Percentiles rank a stretch among this genome's conserved stretches.
Conservation (phyloP, 1,139 yeast species). For the Pichia sp. region DNA sequence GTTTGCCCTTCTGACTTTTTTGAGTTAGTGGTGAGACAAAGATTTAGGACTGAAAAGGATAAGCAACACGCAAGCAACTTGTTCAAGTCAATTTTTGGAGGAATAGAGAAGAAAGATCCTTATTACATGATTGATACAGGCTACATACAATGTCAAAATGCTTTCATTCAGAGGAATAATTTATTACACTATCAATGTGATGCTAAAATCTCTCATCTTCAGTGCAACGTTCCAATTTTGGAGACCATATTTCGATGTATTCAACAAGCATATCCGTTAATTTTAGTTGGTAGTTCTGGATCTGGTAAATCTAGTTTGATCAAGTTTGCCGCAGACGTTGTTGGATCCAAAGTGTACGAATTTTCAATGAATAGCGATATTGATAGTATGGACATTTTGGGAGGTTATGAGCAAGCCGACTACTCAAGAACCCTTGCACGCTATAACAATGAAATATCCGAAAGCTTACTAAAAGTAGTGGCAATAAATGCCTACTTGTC, state of each 20-base stretch:
- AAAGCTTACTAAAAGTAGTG: slow-evolving; percentile 36
- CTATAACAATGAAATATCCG: slow-evolving; percentile 37
- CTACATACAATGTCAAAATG: slow-evolving; percentile 62
- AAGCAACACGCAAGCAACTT: slow-evolving; percentile 46
- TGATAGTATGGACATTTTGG: slow-evolving; percentile 93
- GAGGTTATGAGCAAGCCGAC: slow-evolving; percentile 96
- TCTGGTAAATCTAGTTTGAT: slow-evolving; percentile 84
- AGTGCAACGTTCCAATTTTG: slow-evolving; percentile 56
- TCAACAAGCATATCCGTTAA: slow-evolving; percentile 72
- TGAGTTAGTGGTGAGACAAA: slow-evolving; percentile 64
- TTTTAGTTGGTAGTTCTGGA: slow-evolving; percentile 79
- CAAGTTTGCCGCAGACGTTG: slow-evolving; percentile 58
- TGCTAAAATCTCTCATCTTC: slow-evolving; percentile 47
- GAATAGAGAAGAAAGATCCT: slow-evolving; percentile 37
- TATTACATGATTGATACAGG: slow-evolving; percentile 44
- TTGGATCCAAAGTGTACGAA: slow-evolving; percentile 74
- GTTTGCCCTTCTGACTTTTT: slow-evolving; percentile 58
- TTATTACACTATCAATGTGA: slow-evolving; percentile 40
- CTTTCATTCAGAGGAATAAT: slow-evolving; percentile 44
- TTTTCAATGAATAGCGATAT: slow-evolving; percentile 94
- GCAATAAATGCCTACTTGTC: slow-evolving; percentile 36
- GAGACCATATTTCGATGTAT: slow-evolving; percentile 77
- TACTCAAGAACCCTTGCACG: slow-evolving; percentile 50
- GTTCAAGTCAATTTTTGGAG: slow-evolving; percentile 56
- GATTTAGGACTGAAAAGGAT: slow-evolving; percentile 70